These are phyloP conservation scores for Acanthamoeba royreba DNA, from an alignment of 208 protist species.

Conservation along the genomic window DNA sequence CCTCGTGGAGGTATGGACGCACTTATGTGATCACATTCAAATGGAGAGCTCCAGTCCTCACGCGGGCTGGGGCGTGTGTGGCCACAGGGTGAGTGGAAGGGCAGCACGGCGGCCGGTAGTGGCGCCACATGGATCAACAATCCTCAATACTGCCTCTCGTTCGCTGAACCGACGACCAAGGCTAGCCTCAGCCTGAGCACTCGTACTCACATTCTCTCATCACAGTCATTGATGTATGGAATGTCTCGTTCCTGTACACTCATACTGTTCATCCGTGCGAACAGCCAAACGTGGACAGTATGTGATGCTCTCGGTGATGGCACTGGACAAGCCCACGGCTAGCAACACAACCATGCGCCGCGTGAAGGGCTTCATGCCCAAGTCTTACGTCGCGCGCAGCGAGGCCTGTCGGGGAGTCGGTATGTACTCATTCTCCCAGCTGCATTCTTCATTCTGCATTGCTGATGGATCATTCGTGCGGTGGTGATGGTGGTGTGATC, in stretches of 20 bases:
- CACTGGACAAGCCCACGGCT: not conserved
- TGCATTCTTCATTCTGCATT: not conserved
- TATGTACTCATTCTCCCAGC: not conserved
- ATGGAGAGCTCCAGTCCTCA: not conserved
- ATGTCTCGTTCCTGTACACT: not conserved
- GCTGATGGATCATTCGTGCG: too few relatives aligned
- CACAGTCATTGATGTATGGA: too few relatives aligned
- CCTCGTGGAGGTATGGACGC: not conserved
- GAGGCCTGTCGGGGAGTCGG: not conserved
- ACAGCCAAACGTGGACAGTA: not conserved
- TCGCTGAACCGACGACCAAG: not conserved
- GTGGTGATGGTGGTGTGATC: too few relatives aligned
- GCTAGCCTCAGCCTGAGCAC: not conserved
- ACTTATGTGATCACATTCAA: not conserved
- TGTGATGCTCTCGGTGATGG: not conserved
- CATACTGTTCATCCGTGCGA: not conserved
- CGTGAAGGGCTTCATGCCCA: not conserved
- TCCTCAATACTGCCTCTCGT: not conserved
- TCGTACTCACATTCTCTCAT: too few relatives aligned
- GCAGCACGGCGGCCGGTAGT: not conserved
- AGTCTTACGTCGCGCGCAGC: not conserved
- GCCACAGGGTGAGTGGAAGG: conserved; percentile 46
- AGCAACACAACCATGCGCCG: not conserved
- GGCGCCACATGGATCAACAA: conserved; percentile 8
- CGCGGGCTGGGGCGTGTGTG: too few relatives aligned